These are phyloP conservation scores for Parafenestella ontariensis DNA, from an alignment of 2,329 filamentous ascomycete genomes.

Conservation along the genomic window DNA sequence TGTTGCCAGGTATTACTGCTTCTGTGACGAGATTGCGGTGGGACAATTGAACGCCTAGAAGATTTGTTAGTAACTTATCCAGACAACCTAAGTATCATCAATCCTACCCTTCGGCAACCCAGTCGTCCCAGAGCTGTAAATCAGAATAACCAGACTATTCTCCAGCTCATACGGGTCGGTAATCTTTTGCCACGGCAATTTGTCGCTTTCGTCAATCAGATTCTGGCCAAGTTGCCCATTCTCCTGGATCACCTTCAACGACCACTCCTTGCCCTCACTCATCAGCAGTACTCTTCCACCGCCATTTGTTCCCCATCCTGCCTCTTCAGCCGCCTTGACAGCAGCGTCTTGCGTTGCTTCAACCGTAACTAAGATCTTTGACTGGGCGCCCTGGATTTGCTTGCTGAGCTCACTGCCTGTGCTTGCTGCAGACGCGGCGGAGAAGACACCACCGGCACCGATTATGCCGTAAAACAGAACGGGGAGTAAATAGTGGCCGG, in stretches of 20 bases:
- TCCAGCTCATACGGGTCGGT: constrained; percentile 59
- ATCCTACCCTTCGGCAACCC: constrained; percentile 54
- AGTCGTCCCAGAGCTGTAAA: constrained; percentile 59
- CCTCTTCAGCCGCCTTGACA: constrained; percentile 58
- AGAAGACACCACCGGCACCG: constrained; percentile 66
- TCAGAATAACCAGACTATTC: constrained; percentile 53
- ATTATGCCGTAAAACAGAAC: constrained; percentile 64
- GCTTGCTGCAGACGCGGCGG: constrained; percentile 60
- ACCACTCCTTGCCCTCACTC: constrained; percentile 51
- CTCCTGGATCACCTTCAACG: constrained; percentile 39
- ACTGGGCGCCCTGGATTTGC: constrained; percentile 54
- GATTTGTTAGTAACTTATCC: background rate
- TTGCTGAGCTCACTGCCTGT: constrained; percentile 61
- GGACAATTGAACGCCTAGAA: constrained; percentile 50
- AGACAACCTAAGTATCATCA: background rate
- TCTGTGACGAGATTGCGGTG: constrained; percentile 55
- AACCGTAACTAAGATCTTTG: constrained; percentile 56
- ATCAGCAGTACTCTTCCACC: constrained; percentile 60
- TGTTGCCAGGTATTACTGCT: constrained; percentile 41
- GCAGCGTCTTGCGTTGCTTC: constrained; percentile 57
- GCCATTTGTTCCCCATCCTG: constrained; percentile 47
- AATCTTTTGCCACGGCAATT: constrained; percentile 60
- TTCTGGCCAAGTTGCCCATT: constrained; percentile 29
- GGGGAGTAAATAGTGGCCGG: constrained; percentile 63
- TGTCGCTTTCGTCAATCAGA: constrained; percentile 50